Evolutionary conservation across 805 yeast species (phyloP), one percentile per base, ranked within the genome.

Genomic region (Monosporozyma unispora): DNA sequence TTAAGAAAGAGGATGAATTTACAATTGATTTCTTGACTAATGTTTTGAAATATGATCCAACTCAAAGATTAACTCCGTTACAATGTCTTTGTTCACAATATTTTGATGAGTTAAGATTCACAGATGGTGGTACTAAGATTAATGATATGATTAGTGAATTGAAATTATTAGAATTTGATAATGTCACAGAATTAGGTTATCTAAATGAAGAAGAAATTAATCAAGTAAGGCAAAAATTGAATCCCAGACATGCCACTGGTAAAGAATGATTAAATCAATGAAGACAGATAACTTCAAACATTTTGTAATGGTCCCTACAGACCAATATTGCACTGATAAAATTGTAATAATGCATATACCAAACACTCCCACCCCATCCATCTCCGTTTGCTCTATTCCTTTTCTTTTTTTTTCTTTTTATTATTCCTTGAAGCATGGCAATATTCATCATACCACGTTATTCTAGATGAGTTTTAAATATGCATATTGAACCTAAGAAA

Each of bases 11-110:
- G 49, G 72, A 70, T 44, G 78, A 54, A 50, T 66, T 51, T 75
- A 79, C 70, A 53, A 75, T 83, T 22, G 75, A 74, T 47, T 74
- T 85, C 54, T 68, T 85, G 53, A 72, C 74, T 35, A 67, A 71
- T 54, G 73, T 82, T 38, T 71, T 85, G 54, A 79, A 81, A 60
- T 85, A 85, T 64, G 81, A 84, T 52, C 95, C 95, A 6, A 57
- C 69, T 16, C 78, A 77, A 54, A 74, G 95, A 68, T 70, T 81
- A 44, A 72, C 78, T 50, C 83, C 91, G 35, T 48, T 64, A 45
- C 69, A 67, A 52, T 66, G 68, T 52, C 44, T 62, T 38, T 60
- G 63, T 44, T 55, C 63, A 21, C 51, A 56, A 6, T 63, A 63
- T 51, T 64, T 62, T 50, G 66, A 64, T 51, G 67, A 66, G 46